Percentiles rank a stretch among this genome's conserved stretches.
phyloP scores from a whole-genome alignment of 352 stramenopile genomes.

The Globisporangium megalacanthum region DNA sequence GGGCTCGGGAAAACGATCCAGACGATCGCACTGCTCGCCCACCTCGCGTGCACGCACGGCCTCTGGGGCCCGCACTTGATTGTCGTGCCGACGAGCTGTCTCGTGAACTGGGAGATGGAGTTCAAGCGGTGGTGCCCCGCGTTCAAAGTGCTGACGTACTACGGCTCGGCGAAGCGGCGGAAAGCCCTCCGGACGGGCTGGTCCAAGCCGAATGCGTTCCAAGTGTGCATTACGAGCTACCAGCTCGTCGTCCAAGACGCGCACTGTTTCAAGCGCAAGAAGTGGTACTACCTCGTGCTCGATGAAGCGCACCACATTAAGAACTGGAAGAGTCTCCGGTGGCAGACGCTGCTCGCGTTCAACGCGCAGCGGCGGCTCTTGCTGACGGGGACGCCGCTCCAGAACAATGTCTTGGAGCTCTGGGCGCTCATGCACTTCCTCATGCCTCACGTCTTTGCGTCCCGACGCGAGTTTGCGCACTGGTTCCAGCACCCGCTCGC shows the following conservation, averaged over 20 bases:
- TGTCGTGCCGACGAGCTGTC: constrained; percentile 96
- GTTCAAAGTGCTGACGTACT: constrained; percentile 99
- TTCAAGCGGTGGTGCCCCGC: constrained; percentile 97
- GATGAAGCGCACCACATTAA: constrained; percentile 99
- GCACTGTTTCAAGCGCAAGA: constrained; percentile 96
- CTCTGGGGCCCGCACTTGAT: constrained; percentile 99
- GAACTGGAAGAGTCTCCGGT: constrained; percentile 98
- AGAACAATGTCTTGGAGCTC: constrained; percentile 98
- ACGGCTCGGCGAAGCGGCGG: constrained; percentile 94
- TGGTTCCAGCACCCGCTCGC: constrained; percentile 98
- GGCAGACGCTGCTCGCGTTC: constrained; percentile 98
- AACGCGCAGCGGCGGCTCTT: constrained; percentile 92
- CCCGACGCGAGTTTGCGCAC: constrained; percentile 94
- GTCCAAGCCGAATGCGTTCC: constrained; percentile 95
- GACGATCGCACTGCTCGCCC: constrained; percentile 97
- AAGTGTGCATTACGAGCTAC: constrained; percentile 99
- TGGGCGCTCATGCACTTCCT: constrained; percentile 98
- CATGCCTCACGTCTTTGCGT: constrained; percentile 96
- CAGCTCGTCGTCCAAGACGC: constrained; percentile 97
- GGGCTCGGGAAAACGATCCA: constrained; percentile 97
- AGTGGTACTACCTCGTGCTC: constrained; percentile 99
- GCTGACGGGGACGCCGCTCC: constrained; percentile 95
- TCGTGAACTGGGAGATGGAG: constrained; percentile 99
- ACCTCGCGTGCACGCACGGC: constrained; percentile 87
- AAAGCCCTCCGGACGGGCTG: constrained; percentile 91